These are phyloP conservation scores for Protomyces inouyei DNA, from an alignment of 1,139 yeast species.

Conservation along the genomic window DNA sequence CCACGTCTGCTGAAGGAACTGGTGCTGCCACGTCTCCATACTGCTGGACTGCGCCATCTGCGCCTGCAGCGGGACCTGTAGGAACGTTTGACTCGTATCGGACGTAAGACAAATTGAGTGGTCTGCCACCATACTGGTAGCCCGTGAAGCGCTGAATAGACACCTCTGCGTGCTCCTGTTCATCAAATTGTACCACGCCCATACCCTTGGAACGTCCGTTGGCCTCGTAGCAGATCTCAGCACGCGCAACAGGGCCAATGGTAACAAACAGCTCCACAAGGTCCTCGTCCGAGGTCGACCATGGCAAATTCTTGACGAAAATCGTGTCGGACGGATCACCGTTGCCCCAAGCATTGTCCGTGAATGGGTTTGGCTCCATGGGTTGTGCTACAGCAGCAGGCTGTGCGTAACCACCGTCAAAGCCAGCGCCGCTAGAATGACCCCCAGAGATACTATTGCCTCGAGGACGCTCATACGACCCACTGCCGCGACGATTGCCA, in stretches of 20 bases:
- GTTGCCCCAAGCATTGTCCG: slow-evolving; percentile 57
- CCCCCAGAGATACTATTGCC: slow-evolving; percentile 22
- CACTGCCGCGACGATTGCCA: slow-evolving; percentile 32
- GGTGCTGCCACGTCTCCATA: neutral
- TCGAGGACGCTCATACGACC: slow-evolving; percentile 7
- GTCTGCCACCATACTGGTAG: slow-evolving; percentile 30
- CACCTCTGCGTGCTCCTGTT: slow-evolving; percentile 61
- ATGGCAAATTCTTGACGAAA: slow-evolving; percentile 75
- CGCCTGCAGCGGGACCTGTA: slow-evolving; percentile 8
- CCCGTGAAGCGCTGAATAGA: slow-evolving; percentile 55
- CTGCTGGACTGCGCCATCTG: neutral
- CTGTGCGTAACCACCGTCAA: slow-evolving; percentile 31
- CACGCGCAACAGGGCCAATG: slow-evolving; percentile 68
- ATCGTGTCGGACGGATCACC: slow-evolving; percentile 65
- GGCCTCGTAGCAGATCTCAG: slow-evolving; percentile 66
- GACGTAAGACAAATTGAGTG: slow-evolving; percentile 34
- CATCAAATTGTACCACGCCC: slow-evolving; percentile 77
- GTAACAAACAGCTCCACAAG: slow-evolving; percentile 81
- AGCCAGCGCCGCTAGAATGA: slow-evolving; percentile 23
- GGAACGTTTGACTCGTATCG: slow-evolving; percentile 28
- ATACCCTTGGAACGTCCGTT: slow-evolving; percentile 72
- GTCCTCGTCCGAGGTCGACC: slow-evolving; percentile 80
- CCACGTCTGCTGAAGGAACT: neutral
- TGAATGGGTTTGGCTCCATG: slow-evolving; percentile 47
- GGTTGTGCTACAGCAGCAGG: slow-evolving; percentile 27